Base-by-base conservation (phyloP, 768 basidiomycete genomes). In the Podaxis sp. region DNA sequence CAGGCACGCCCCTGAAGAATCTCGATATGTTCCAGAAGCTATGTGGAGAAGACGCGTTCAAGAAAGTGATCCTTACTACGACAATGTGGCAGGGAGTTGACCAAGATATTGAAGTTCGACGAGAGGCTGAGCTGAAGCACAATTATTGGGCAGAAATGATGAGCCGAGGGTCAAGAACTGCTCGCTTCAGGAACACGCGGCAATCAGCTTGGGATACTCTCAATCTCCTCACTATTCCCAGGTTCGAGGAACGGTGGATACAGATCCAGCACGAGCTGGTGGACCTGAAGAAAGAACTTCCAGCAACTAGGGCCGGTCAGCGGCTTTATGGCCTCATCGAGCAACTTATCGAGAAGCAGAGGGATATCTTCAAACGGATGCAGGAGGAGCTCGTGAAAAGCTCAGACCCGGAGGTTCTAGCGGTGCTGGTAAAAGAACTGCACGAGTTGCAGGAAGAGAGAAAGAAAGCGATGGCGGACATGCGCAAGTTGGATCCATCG, bases 201-300 rank as follows among this genome's bases (percentile, higher is more conserved):
- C 37, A 28, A 11, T 53, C 52, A 12, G 59, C 59, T 7, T 60
- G 59, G 59, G 28, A 3, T n/a, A 60, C 54, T n/a, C 50, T 60
- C 41, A 28, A 60, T 17, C 33, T 26, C 12, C 3, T 60, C 15
- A 13, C 51, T 24, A 20, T 4, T 11, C 30, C 20, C 33, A 28
- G 28, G 22, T 24, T 17, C 12, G 70, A 73, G 30, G 79, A 86
- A 0, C 54, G 13, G 8, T 26, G 28, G 48, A 73, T 87, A 2
- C 77, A 75, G 22, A 85, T 88, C 56, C 87, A 87, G 65, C 71
- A 74, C 22, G 86, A 88, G 67, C 73, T 87, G 17, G 24, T 48
- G 12, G 79, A 81, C 58, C 71, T 81, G 65, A 74, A 74, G 50
- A 80, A 79, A 56, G 75, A 80, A 48, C 77, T 87, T 17, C 75